A percentile compares a stretch with the other conserved stretches of the same genome.
Conservation (phyloP, 768 basidiomycete species). For the Pleurotus cornucopiae region DNA sequence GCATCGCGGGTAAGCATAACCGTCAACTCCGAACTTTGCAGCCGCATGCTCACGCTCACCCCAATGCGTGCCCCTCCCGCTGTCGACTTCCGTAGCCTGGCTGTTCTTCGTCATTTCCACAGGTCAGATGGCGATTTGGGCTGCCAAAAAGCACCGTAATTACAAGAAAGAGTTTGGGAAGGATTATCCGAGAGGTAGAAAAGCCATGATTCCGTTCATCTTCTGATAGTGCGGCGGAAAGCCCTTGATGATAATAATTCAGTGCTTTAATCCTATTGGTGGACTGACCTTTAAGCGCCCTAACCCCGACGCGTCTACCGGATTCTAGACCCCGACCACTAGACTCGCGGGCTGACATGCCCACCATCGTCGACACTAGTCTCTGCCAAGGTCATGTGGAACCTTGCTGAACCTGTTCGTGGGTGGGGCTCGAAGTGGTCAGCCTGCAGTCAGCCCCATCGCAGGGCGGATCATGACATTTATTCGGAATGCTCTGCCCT, state of each 20-base stretch:
- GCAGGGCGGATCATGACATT: background rate
- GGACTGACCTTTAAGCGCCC: background rate
- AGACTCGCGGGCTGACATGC: slow-evolving; percentile 1
- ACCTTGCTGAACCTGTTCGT: background rate
- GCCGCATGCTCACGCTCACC: background rate
- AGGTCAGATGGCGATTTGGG: slow-evolving; percentile 82
- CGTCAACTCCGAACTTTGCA: background rate
- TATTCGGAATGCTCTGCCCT: background rate
- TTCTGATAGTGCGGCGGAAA: slow-evolving; percentile 26
- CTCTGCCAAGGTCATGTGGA: background rate
- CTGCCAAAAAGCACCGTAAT: slow-evolving; percentile 79
- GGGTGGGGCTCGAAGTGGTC: no score
- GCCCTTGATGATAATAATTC: background rate
- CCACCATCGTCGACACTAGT: background rate
- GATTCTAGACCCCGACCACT: background rate
- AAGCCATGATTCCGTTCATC: slow-evolving; percentile 77
- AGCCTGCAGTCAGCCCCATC: background rate
- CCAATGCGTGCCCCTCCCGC: slow-evolving; percentile 1
- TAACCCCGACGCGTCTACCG: background rate
- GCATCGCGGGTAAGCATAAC: slow-evolving; percentile 56
- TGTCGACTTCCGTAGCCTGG: slow-evolving; percentile 35
- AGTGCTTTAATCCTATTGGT: background rate
- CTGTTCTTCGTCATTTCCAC: slow-evolving; percentile 61
- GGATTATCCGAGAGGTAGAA: slow-evolving; percentile 71
- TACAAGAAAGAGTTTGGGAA: slow-evolving; percentile 95